Conservation (phyloP, 2,329 filamentous ascomycete genomes). For the Chaetomium globosum region DNA sequence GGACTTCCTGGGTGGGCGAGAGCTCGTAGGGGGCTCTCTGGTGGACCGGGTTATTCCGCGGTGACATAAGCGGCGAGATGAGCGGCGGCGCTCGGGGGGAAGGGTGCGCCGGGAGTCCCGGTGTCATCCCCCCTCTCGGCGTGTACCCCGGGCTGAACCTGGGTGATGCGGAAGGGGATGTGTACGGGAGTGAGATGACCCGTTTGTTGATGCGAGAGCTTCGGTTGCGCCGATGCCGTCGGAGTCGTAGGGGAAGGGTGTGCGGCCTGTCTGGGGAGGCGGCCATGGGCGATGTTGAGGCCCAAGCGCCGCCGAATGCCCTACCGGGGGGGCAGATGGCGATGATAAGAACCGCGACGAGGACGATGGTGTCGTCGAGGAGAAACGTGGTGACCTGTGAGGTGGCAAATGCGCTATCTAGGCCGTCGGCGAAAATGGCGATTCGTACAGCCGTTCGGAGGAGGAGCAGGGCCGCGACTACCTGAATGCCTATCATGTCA, state of each 20-base stretch:
- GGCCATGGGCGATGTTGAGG: conserved; percentile 43
- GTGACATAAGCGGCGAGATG: conserved; percentile 23
- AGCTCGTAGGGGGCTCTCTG: conserved; percentile 26
- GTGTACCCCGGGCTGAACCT: conserved; percentile 21
- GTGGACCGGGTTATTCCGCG: conserved; percentile 29
- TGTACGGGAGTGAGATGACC: conserved; percentile 28
- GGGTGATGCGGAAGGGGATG: conserved; percentile 2
- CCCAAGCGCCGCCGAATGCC: conserved; percentile 48
- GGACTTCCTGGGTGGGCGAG: conserved; percentile 21
- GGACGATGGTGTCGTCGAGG: conserved; percentile 47
- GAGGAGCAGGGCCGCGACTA: conserved; percentile 45
- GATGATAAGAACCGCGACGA: conserved; percentile 44
- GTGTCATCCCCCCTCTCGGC: conserved; percentile 12
- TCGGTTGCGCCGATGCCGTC: conserved; percentile 17
- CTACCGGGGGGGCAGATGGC: conserved; percentile 45
- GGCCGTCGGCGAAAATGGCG: conserved; percentile 45
- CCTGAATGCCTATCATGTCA: conserved; percentile 43
- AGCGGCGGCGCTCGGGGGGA: conserved; percentile 8
- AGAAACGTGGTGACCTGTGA: conserved; percentile 46
- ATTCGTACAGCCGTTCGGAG: conserved; percentile 48
- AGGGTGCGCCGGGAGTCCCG: conserved; percentile 24
- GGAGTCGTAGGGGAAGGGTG: conserved; percentile 26
- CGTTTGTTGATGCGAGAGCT: conserved; percentile 19
- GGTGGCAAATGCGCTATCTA: conserved; percentile 44
- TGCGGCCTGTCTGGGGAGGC: background rate